These are phyloP conservation scores for Obelidium mucronatum DNA, from an alignment of 192 early-diverging fungal genomes.

Conservation along the genomic window DNA sequence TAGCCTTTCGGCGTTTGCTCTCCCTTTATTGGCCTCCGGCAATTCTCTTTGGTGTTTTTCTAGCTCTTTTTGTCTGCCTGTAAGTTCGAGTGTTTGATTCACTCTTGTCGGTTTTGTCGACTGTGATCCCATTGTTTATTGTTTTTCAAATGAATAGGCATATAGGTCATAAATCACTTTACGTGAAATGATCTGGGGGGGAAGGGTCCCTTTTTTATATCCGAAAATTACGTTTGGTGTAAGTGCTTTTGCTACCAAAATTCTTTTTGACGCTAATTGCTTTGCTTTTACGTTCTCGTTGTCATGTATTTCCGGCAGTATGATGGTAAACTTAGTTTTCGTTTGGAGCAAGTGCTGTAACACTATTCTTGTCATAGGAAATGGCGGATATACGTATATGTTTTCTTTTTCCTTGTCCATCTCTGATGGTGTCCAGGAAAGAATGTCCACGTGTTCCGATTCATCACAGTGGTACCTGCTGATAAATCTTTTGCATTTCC, in stretches of 20 bases:
- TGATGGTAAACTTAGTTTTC: not conserved
- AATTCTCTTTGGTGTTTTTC: not conserved
- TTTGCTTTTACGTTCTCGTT: not conserved
- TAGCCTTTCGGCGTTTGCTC: not conserved
- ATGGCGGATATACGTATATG: not conserved
- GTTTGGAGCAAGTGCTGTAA: not conserved
- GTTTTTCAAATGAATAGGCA: not conserved
- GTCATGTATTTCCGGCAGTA: not conserved
- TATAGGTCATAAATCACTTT: not conserved
- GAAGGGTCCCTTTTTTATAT: not conserved
- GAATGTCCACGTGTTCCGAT: not conserved
- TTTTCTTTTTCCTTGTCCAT: not conserved
- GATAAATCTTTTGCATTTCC: not conserved
- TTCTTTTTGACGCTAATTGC: not conserved
- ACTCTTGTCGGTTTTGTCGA: no score
- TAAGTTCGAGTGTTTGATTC: no score
- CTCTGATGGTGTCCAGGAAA: not conserved
- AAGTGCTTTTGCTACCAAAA: not conserved
- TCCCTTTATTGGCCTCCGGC: not conserved
- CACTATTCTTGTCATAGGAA: not conserved
- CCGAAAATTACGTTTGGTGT: not conserved
- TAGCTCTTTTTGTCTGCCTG: no score
- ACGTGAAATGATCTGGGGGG: not conserved
- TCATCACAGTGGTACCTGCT: not conserved
- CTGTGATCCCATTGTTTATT: not conserved